Base-by-base conservation (phyloP, 108 stramenopile species). In the Parmales sp. region DNA sequence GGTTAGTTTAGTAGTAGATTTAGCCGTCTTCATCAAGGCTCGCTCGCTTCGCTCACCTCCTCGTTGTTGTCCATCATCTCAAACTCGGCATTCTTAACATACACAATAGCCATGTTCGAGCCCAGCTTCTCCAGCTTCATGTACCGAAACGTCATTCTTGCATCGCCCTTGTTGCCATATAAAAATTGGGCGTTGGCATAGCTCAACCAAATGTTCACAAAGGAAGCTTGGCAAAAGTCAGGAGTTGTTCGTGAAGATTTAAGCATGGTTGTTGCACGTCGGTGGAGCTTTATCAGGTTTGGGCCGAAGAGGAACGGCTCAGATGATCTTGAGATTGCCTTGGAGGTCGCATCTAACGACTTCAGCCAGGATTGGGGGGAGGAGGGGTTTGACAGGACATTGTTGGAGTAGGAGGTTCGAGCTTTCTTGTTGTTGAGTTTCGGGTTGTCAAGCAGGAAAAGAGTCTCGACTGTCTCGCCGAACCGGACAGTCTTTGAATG, bases 61-160 rank as follows among this genome's bases (percentile, higher is more conserved):
- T 54, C 38, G 28, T 68, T 31, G 39, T 45, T 54, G 13, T 26
- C 43, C 18, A 67, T 73, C 22, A 23, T 16, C 41, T 85, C 81
- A 38, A 83, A 63, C 13, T 70, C 41, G 1, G 85, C 75, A 4
- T 66, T 31, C 11, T 68, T 38, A 0, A 86, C 9, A 45, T 81
- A 83, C 64, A 75, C 74, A 4, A 39, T 38, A 0, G 82, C 72
- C 25, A 46, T 38, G 22, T 6, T 37, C 22, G 37, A 63, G 1
- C 19, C 69, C 3, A 39, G 37, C 34, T 49, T 19, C 51, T 77
- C 66, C 11, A 79, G 67, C 44, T 79, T 70, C 39, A 86, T 80
- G 41, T 76, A 72, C 19, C 73, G 80, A n/a, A 70, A 79, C 7
- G 80, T 82, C 37, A 71, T 29, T 9, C 80, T 72, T 23, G 82